Conservation (phyloP, 495 filamentous ascomycete genomes). For the Neurospora sp. region DNA sequence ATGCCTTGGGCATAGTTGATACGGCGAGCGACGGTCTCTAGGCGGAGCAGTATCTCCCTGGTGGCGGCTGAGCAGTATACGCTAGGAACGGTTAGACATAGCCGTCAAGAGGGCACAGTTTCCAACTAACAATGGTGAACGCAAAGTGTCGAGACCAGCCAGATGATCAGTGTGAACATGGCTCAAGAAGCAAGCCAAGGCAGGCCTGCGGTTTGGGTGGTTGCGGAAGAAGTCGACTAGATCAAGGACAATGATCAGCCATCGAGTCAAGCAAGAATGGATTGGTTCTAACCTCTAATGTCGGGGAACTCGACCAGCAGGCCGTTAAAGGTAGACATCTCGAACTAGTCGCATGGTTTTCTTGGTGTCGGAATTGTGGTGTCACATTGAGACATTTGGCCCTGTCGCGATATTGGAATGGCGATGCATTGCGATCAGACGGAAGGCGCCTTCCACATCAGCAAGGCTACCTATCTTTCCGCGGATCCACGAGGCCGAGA, state of each 20-base stretch:
- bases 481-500: not conserved
- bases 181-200: conserved; percentile 80
- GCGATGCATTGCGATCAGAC: not conserved
- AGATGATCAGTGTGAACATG: conserved; percentile 93
- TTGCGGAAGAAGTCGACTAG: conserved; percentile 77
- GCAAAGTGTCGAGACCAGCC: conserved; percentile 65
- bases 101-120: not conserved
- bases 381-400: not conserved
- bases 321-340: conserved; percentile 32
- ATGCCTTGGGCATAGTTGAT: conserved; percentile 73
- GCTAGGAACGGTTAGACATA: conserved; percentile 13
- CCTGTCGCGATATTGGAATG: not conserved
- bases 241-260: not conserved
- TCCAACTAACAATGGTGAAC: conserved; percentile 52
- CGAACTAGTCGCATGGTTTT: not conserved
- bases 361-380: not conserved
- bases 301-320: conserved; percentile 51
- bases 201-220: conserved; percentile 41
- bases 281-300: conserved; percentile 40
- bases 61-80: conserved; percentile 87
- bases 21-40: conserved; percentile 68
- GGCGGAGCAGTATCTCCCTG: conserved; percentile 61
- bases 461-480: not conserved
- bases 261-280: not conserved
- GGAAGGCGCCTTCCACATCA: not conserved